Evolutionary conservation across 2,329 filamentous ascomycete genomes (phyloP), one percentile per base, ranked within the genome.

Genomic region (Aspergillus fischeri): DNA sequence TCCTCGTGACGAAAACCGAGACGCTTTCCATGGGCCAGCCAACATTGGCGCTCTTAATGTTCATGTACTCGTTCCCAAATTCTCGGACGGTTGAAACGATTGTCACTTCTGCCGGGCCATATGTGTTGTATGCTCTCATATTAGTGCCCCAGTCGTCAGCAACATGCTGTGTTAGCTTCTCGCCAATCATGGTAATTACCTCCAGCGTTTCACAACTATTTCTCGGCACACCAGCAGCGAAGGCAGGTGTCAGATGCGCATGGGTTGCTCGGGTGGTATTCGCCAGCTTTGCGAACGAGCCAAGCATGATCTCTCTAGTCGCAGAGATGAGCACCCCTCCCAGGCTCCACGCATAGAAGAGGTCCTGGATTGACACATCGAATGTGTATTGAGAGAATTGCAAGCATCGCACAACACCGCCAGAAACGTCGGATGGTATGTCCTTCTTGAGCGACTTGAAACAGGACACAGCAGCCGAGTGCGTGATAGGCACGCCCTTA

Each of bases 341-440:
- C 4, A 67, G 5, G 1, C 63, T 61, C 69, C 68, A 71, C 1
- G 69, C 67, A 51, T 69, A 71, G 57, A 71, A 71, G 21, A 71
- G 53, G 54, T 73, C 70, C 49, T 72, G 69, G 17, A 73, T 65
- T 20, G 73, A 78, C 10, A 75, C 75, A 56, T 77, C 75, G 51
- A 77, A 77, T 21, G 67, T 76, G 56, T 70, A 73, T 20, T 70
- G 63, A 1, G 73, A 74, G 44, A 76, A 70, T 56, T 76, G 73
- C 58, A 77, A 60, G 42, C 68, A 72, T 17, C 73, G 69, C 3
- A 73, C 65, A 41, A 58, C 56, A 3, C 65, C 67, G 5, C 61
- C 59, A 6, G 60, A 53, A 0, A 63, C 60, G 49, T 74, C 65
- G 1, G 63, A 61, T 2, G 72, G 72, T 24, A 76, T 70, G 24